phyloP scores from a whole-genome alignment of 176 grass and related monocot species.

The Eragrostis nindensis region DNA sequence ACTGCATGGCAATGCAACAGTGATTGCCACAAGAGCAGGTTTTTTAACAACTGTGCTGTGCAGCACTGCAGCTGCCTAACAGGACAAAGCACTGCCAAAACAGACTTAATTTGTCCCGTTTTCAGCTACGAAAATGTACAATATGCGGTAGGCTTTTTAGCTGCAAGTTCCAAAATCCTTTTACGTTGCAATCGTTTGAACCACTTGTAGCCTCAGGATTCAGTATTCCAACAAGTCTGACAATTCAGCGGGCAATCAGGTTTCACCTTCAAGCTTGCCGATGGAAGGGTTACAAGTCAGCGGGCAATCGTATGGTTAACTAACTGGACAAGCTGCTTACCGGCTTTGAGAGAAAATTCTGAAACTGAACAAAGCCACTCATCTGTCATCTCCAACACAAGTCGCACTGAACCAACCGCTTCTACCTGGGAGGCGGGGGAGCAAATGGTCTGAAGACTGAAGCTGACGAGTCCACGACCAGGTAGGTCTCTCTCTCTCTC shows the following conservation, averaged over 20 bases:
- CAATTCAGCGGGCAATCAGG: slow-evolving; percentile 14
- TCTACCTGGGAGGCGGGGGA: background rate
- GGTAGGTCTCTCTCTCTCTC: too few species aligned
- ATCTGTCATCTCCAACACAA: background rate
- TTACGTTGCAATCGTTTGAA: background rate
- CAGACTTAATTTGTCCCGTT: slow-evolving; percentile 25
- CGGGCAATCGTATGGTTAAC: too few species aligned
- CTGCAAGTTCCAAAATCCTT: slow-evolving; percentile 35
- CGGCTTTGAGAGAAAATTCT: too few species aligned
- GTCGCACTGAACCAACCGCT: background rate
- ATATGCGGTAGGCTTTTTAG: background rate
- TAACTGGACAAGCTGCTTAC: background rate
- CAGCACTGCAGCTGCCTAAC: slow-evolving; percentile 41
- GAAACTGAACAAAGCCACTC: too few species aligned
- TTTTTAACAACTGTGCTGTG: slow-evolving; percentile 15
- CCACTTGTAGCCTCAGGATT: background rate
- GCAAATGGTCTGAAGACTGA: background rate
- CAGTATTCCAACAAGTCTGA: background rate
- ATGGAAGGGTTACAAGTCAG: too few species aligned
- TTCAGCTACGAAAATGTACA: background rate
- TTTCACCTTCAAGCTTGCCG: too few species aligned
- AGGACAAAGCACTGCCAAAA: slow-evolving; percentile 36
- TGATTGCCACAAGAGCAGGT: too few species aligned
- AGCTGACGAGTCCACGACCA: background rate
- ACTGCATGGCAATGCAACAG: background rate